Base-by-base conservation (phyloP, 192 early-diverging fungal species). In the Phycomyces nitens region DNA sequence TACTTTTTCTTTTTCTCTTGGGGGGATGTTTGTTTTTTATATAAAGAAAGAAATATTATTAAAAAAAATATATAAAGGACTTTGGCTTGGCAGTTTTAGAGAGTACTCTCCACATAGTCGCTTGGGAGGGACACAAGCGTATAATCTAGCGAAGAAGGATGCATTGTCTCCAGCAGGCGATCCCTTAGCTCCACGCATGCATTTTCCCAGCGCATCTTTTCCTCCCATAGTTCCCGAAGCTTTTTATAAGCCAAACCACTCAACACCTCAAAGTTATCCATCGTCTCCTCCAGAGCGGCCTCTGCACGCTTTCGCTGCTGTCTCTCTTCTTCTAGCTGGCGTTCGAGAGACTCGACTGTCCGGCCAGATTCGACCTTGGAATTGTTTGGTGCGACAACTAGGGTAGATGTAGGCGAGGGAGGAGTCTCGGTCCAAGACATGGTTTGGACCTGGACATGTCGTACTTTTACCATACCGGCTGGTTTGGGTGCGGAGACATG, bases 191-290 rank as follows among this genome's bases (percentile, higher is more conserved):
- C 67, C n/a, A 69, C 44, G 26, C 63, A 74, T 21, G 66, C 66
- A 42, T 59, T 64, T 56, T 74, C 72, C 66, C 72, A 69, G 29
- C 67, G 62, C 27, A 62, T 50, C 23, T 71, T 76, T 44, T 76
- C 74, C 27, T 76, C 74, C 74, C 74, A 71, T 59, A 82, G 69
- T 53, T 79, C 81, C 52, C 79, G 71, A 26, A 83, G 66, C 53
- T 80, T 80, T 62, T 76, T 79, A 62, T 80, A 83, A 16, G 81
- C 78, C 22, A 80, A 64, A 0, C 78, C 73, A 23, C 74, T 78
- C 21, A 83, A 63, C 60, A 75, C 69, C 51, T 83, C 81, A 62
- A 74, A 78, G 53, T 80, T 74, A 55, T 80, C 81, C 1, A 74
- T 68, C 14, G 78, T 70, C 34, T 79, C 76, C 52, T 75, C 71